Base-by-base conservation (phyloP, 139 green algal genomes). In the Gonium pectorale region DNA sequence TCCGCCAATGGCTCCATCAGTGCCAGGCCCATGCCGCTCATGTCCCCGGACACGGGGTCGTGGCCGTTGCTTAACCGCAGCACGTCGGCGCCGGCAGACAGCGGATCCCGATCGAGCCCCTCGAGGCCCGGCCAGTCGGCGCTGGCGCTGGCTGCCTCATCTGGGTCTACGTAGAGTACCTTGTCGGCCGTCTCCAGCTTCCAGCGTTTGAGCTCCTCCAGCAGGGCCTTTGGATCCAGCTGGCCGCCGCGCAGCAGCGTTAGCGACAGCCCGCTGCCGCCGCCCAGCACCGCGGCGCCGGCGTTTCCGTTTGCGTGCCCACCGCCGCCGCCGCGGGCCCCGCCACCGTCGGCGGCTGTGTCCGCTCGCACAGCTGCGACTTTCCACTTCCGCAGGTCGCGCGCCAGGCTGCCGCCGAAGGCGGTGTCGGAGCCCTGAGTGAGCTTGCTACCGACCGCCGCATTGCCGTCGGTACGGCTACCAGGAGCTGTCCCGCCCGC, bases 131-230 rank as follows among this genome's bases (percentile, higher is more conserved):
- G 38, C 74, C 56, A 60, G 54, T 60, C 54, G 9, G 31, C 75
- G 6, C 15, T 15, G 7, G 5, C 21, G 26, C 27, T 51, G 73
- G 38, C 3, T 5, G 60, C 38, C 40, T 82, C 64, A 27, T 85
- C 79, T 22, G 79, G 79, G 37, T 90, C 81, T 5, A 72, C 67
- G 17, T 84, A 56, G 4, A 91, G 63, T 22, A 83, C 88, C 29
- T 46, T 52, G 67, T 91, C 88, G 1, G 88, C 88, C 7, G 88
- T 86, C 24, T 87, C 80, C 64, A 91, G 26, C 84, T 91, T 91
- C 88, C 88, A 91, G 8, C 72, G 56, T 44, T 80, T 67, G 24
- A 91, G 74, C 73, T 89, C 79, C 66, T 89, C 71, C 24, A 91
- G 72, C 29, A 91, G 66, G 40, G 78, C 62, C 59, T 56, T 60